These are phyloP conservation scores for Aspergillus quadricinctus DNA, from an alignment of 2,329 filamentous ascomycete genomes.

Conservation along the genomic window DNA sequence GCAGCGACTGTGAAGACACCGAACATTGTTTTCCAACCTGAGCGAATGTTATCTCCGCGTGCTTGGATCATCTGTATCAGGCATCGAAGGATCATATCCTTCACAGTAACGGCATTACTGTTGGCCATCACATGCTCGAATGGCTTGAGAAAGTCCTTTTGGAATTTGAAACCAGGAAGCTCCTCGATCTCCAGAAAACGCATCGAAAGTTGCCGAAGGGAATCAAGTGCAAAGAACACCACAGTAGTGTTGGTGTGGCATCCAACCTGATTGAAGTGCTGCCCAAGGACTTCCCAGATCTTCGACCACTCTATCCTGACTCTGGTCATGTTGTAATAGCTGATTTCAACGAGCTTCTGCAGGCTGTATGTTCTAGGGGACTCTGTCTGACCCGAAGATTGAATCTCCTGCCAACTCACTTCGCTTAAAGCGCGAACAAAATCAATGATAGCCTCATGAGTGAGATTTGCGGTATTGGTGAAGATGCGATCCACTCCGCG, in stretches of 20 bases:
- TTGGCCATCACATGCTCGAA: slow-evolving; percentile 98
- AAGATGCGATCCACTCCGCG: slow-evolving; percentile 94
- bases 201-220: slow-evolving; percentile 92
- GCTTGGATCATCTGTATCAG: slow-evolving; percentile 99
- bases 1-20: slow-evolving; percentile 96
- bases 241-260: slow-evolving; percentile 95
- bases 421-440: slow-evolving; percentile 90
- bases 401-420: slow-evolving; percentile 98
- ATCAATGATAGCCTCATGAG: slow-evolving; percentile 89
- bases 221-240: slow-evolving; percentile 96
- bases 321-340: slow-evolving; percentile 99
- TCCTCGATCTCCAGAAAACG: slow-evolving; percentile 98
- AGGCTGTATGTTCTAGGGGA: slow-evolving; percentile 94
- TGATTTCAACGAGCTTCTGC: slow-evolving; percentile 97
- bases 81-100: slow-evolving; percentile 94
- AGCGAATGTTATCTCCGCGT: slow-evolving; percentile 91
- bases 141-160: slow-evolving; percentile 97
- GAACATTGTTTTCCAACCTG: slow-evolving; percentile 99
- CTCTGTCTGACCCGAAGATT: slow-evolving; percentile 92
- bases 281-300: slow-evolving; percentile 95
- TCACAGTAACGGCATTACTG: slow-evolving; percentile 83
- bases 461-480: slow-evolving; percentile 89
- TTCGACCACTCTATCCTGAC: slow-evolving; percentile 98
- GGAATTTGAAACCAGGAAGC: slow-evolving; percentile 97
- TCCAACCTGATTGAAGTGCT: slow-evolving; percentile 97